Base-by-base conservation (phyloP, 495 filamentous ascomycete species). In the Penicillium canariense region DNA sequence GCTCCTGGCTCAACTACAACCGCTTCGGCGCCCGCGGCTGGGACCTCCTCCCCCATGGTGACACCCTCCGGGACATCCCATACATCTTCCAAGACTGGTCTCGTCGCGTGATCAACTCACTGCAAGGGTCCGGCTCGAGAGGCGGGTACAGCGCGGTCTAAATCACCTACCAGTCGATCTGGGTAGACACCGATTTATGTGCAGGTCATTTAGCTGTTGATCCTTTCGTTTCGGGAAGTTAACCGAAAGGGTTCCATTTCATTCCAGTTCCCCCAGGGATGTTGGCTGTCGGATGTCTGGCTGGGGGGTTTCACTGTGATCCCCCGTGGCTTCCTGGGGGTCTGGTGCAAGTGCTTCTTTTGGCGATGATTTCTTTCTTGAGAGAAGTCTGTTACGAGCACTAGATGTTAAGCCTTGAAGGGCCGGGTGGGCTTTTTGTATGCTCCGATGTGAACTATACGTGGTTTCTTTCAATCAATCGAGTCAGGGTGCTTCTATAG, bases 1-100 rank as follows among this genome's bases (percentile, higher is more conserved):
- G 91, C 64, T 95, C 91, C 20, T 98, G 94, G 94, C 85, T 97
- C 60, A 97, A 97, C 76, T 97, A 97, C 80, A 97, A 90, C 77
- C 90, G 91, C 52, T 95, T 96, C 68, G 92, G 91, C 23, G 91
- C 91, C 38, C 81, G 94, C 18, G 94, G 94, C 50, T 97, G 91
- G 94, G 94, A 97, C 60, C 81, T 97, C 11, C 80, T 97, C 10
- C 94, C 94, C 0, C 95, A 97, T 68, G 85, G 88, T 50, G 94
- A 98, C 68, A 88, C 89, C 11, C 86, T 98, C 62, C 84, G 92
- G 48, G 94, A 98, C 56, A 63, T 97, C 3, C 95, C 94, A 7
- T 98, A 97, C 65, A 76, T 98, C 35, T 71, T 96, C 50, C 89
- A 90, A 71, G 94, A 98, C 71, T 97, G 88, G 85, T 73, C 80